Base-by-base conservation (phyloP, 352 stramenopile genomes). In the Pythium biforme region DNA sequence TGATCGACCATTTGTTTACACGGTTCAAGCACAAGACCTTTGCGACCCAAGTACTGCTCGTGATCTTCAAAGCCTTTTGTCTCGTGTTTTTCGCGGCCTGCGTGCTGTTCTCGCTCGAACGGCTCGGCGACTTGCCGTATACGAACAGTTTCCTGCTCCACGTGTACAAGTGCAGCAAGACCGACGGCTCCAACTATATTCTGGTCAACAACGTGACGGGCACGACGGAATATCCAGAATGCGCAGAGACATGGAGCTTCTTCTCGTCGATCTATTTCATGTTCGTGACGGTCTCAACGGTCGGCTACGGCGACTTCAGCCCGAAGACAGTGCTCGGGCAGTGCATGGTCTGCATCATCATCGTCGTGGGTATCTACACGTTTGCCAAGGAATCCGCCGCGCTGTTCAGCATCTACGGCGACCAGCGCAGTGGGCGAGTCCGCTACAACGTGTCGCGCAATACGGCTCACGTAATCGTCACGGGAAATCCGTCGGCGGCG, bases 221-320 rank as follows among this genome's bases (percentile, higher is more conserved):
- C 47, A 86, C 79, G 0, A 63, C 62, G 4, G 72, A 73, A 34
- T 90, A 79, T 33, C 62, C 77, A 1, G 73, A 77, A 25, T 95
- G 87, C 64, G 59, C 69, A 10, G 87, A 95, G 67, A 89, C 83
- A 1, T 94, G 86, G 87, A 92, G 81, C 61, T 86, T 93, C 47
- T 95, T 95, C 48, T 88, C 83, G 48, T 89, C 85, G 34, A 89
- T 95, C 47, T 95, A 95, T 66, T 95, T 94, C 49, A 94, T 93
- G 77, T 92, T 95, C 46, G 87, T 95, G 51, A 95, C 87, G 3
- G 85, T 93, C 11, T 94, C 85, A 11, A 95, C 87, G 6, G 87
- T 95, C 29, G 87, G 87, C 0, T 95, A 95, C 51, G 87, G 87
- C 3, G 87, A 95, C 60, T 93, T 95, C 49, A 90, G 77, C 0